A percentile compares a stretch with the other conserved stretches of the same genome.
phyloP scores from a whole-genome alignment of 163 green algal genomes.

The Prototheca stagnorum region DNA sequence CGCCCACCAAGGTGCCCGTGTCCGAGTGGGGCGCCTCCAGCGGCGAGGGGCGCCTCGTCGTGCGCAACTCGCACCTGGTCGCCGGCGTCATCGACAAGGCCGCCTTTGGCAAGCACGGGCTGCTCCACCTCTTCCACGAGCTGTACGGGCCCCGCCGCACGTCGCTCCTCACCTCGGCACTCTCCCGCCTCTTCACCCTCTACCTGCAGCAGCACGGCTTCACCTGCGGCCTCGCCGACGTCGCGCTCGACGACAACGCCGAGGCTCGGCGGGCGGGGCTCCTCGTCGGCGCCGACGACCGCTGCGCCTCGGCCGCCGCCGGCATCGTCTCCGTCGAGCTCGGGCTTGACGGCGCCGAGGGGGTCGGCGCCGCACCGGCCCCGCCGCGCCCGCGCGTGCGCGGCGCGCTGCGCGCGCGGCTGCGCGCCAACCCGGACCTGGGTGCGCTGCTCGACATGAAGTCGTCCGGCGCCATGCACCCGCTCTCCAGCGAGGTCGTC shows the following conservation, averaged over 20 bases:
- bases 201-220: slow-evolving; percentile 76
- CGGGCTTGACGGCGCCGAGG: slow-evolving; percentile 1
- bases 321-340: slow-evolving; percentile 28
- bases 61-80: slow-evolving; percentile 57
- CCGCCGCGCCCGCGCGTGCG: neutral
- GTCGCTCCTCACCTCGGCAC: slow-evolving; percentile 52
- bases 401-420: neutral
- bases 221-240: slow-evolving; percentile 77
- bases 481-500: slow-evolving; percentile 50
- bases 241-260: slow-evolving; percentile 46
- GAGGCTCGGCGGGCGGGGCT: slow-evolving; percentile 40
- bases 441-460: slow-evolving; percentile 56
- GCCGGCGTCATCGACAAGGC: slow-evolving; percentile 86
- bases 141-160: slow-evolving; percentile 73
- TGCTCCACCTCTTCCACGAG: slow-evolving; percentile 91
- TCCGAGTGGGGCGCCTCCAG: slow-evolving; percentile 59
- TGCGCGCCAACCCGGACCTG: slow-evolving; percentile 24
- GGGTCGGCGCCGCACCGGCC: too few species aligned
- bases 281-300: slow-evolving; percentile 39
- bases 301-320: slow-evolving; percentile 21
- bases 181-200: slow-evolving; percentile 75
- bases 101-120: slow-evolving; percentile 79
- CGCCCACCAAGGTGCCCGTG: slow-evolving; percentile 50
- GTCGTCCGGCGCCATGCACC: slow-evolving; percentile 55
- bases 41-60: slow-evolving; percentile 54